phyloP scores from a whole-genome alignment of 768 basidiomycete species.

The Calocera viscosa region DNA sequence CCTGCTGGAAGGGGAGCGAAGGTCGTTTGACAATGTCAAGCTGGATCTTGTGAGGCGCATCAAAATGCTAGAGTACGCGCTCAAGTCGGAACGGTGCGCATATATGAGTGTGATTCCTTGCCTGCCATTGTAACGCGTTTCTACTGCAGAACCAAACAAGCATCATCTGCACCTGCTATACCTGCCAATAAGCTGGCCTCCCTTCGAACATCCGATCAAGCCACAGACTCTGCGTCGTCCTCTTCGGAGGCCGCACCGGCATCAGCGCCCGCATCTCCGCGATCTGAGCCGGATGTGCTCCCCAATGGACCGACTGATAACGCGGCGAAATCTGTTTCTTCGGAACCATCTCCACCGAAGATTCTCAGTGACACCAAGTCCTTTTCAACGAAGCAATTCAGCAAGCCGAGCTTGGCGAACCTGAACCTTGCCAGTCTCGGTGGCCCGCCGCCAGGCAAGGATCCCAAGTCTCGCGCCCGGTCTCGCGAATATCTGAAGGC shows the following conservation, averaged over 20 bases:
- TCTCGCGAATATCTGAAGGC: conserved; percentile 96
- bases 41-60: conserved; percentile 91
- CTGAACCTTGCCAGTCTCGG: conserved; percentile 31
- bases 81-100: conserved; percentile 81
- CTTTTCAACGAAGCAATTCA: background rate
- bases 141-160: conserved; percentile 56
- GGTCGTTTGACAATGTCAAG: conserved; percentile 95
- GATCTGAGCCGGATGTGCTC: conserved; percentile 1
- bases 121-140: conserved; percentile 7
- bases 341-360: background rate
- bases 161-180: conserved; percentile 47
- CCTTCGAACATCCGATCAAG: conserved; percentile 31
- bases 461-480: conserved; percentile 89
- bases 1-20: conserved; percentile 87
- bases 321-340: background rate
- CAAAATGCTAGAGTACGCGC: conserved; percentile 97
- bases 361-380: background rate
- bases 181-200: conserved; percentile 54
- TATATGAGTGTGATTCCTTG: conserved; percentile 14
- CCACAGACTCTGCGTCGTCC: conserved; percentile 1
- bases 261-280: background rate
- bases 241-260: conserved; percentile 10
- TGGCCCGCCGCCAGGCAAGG: conserved; percentile 68
- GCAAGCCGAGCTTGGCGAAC: background rate
- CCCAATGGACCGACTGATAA: background rate